These are phyloP conservation scores for Picea engelmannii DNA, from an alignment of 83 land plant genomes.

Conservation along the genomic window DNA sequence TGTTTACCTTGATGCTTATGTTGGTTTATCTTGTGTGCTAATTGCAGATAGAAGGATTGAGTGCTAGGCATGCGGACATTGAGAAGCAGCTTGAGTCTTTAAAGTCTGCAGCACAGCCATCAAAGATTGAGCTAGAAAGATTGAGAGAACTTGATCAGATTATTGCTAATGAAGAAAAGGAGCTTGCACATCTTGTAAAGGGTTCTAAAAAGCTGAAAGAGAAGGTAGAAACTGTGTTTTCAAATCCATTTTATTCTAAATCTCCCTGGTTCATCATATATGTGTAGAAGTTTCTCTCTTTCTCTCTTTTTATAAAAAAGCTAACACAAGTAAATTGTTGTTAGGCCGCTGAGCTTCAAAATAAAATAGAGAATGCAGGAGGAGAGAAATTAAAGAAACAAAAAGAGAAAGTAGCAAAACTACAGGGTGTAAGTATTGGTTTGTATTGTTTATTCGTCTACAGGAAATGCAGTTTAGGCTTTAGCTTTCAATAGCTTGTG, in stretches of 20 bases:
- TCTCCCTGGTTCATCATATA: neutral
- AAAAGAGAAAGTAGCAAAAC: constrained; percentile 65
- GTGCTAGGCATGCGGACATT: constrained; percentile 53
- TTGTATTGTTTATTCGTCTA: neutral
- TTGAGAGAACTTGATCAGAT: constrained; percentile 61
- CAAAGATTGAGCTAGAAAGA: constrained; percentile 61
- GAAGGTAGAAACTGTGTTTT: constrained; percentile 47
- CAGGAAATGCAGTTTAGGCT: neutral
- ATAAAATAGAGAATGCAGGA: constrained; percentile 88
- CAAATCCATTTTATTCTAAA: neutral
- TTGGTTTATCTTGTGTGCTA: neutral
- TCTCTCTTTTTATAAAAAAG: neutral
- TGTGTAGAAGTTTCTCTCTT: neutral
- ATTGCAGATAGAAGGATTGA: constrained; percentile 76
- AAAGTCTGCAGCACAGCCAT: constrained; percentile 65
- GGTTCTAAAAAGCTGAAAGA: constrained; percentile 72
- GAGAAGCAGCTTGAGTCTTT: constrained; percentile 70
- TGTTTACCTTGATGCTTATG: neutral
- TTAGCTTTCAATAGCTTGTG: neutral
- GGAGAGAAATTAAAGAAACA: constrained; percentile 81
- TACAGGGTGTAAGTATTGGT: constrained; percentile 68
- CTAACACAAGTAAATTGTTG: constrained; percentile 12
- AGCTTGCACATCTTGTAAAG: constrained; percentile 48
- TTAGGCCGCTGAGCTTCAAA: constrained; percentile 83
- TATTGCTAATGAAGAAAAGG: constrained; percentile 58